phyloP scores from a whole-genome alignment of 106 monocot species.

The Allium sativum region DNA sequence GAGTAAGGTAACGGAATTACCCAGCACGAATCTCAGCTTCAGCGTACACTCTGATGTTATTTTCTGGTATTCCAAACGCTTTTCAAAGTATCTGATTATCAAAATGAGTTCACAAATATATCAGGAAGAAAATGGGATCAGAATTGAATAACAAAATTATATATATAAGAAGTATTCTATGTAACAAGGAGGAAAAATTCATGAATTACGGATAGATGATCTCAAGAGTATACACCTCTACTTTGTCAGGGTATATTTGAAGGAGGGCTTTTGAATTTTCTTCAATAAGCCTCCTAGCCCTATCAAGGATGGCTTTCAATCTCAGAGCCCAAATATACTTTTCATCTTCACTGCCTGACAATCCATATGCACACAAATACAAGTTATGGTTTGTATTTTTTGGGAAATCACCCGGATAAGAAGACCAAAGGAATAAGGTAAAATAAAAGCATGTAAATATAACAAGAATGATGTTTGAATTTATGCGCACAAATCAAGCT shows the following conservation, averaged over 20 bases:
- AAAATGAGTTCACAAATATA: background rate
- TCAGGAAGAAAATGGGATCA: background rate
- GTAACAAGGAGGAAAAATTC: no score
- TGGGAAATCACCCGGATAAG: no score
- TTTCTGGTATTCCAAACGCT: conserved; percentile 75
- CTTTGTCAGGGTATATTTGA: conserved; percentile 83
- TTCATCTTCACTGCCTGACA: conserved; percentile 60
- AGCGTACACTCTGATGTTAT: conserved; percentile 77
- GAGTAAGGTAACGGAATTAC: conserved; percentile 22
- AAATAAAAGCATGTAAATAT: no score
- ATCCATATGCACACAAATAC: no score
- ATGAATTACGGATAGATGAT: background rate
- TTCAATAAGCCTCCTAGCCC: conserved; percentile 79
- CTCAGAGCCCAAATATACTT: conserved; percentile 74
- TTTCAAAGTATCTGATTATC: conserved; percentile 51
- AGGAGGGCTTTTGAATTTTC: conserved; percentile 83
- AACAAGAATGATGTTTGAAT: no score
- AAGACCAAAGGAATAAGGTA: no score
- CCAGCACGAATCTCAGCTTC: conserved; percentile 98
- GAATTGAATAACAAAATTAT: background rate
- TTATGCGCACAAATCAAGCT: no score
- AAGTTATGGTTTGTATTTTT: no score
- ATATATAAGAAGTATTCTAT: no score
- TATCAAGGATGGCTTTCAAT: conserved; percentile 84
- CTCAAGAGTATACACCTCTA: conserved; percentile 32